Conservation (phyloP, 2,329 filamentous ascomycete genomes). For the Celoporthe dispersa region DNA sequence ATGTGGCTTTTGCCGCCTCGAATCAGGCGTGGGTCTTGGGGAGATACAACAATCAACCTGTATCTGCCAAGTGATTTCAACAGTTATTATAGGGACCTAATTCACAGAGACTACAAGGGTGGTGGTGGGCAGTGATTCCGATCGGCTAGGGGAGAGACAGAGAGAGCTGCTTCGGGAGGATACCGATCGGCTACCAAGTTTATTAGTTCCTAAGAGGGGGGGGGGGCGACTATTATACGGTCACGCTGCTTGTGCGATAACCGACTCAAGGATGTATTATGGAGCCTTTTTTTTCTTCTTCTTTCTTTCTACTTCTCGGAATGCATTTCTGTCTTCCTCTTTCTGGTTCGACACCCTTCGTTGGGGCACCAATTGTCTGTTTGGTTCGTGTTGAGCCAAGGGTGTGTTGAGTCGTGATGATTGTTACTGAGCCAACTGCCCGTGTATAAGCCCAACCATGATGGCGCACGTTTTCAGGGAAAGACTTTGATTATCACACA, state of each 20-base stretch:
- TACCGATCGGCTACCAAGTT: neutral
- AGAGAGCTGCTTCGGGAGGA: neutral
- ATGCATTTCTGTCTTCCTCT: neutral
- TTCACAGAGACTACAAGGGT: neutral
- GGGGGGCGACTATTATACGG: neutral
- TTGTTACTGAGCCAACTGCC: neutral
- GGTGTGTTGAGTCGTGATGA: neutral
- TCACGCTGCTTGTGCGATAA: neutral
- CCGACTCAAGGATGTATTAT: neutral
- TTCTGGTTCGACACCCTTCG: neutral
- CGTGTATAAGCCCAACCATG: neutral
- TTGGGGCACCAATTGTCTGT: neutral
- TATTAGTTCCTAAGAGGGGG: neutral
- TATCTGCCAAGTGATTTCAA: neutral
- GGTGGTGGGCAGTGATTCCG: neutral
- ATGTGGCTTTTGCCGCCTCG: neutral
- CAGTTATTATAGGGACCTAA: neutral
- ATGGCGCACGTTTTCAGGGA: neutral
- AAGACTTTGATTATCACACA: too few species aligned
- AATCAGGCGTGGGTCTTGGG: slow-evolving; percentile 13
- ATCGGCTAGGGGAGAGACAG: neutral
- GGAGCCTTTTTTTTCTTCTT: neutral
- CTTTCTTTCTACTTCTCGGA: neutral
- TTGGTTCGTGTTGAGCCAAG: neutral
- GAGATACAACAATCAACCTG: neutral